Percentiles rank a stretch among this genome's conserved stretches.
phyloP scores from a whole-genome alignment of 371 early-diverging fungal genomes.

The Mortierella sp. region DNA sequence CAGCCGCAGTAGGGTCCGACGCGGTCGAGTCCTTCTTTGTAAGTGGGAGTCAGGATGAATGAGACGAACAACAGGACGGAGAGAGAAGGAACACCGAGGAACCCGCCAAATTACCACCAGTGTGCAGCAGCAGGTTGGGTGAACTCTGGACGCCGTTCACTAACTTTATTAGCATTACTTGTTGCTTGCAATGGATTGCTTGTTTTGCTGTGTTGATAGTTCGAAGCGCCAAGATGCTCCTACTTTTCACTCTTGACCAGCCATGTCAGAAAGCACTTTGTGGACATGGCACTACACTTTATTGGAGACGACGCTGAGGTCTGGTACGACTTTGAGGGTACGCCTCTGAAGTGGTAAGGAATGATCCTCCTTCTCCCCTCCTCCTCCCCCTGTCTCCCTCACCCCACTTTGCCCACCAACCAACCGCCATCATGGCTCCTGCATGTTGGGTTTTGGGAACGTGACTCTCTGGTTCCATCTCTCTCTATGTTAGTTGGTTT shows the following conservation, averaged over 20 bases:
- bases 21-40: slow-evolving; percentile 64
- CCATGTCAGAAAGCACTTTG: slow-evolving; percentile 60
- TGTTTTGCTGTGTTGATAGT: no score
- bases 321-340: slow-evolving; percentile 73
- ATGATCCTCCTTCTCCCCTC: background rate
- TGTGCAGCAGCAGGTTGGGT: no score
- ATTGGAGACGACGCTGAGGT: slow-evolving; percentile 60
- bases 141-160: no score
- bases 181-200: no score
- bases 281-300: slow-evolving; percentile 54
- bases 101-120: no score
- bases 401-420: background rate
- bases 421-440: no score
- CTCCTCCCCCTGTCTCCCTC: no score
- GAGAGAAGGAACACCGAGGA: no score
- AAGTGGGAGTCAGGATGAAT: no score
- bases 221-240: slow-evolving; percentile 68
- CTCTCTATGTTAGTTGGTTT: background rate
- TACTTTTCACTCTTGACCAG: slow-evolving; percentile 71
- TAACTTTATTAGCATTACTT: slow-evolving; percentile 8
- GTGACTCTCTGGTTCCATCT: background rate
- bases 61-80: no score
- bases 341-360: slow-evolving; percentile 77
- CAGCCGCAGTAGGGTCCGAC: slow-evolving; percentile 48
- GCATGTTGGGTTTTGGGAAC: no score